Conservation (phyloP, 192 early-diverging fungal genomes). For the Entomortierella beljakovae region DNA sequence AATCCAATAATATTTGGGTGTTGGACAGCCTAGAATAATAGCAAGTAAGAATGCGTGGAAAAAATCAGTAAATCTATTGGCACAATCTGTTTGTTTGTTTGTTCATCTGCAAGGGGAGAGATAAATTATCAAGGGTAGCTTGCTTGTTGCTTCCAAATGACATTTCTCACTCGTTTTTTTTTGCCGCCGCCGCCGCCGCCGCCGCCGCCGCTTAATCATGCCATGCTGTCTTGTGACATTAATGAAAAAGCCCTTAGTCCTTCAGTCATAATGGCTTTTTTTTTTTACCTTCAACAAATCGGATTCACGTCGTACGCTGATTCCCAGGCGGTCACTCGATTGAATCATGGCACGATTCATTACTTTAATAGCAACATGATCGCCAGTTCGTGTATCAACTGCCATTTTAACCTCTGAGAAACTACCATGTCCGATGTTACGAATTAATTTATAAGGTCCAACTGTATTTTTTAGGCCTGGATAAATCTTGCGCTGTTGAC, state of each 20-base stretch:
- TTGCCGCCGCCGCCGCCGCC: too few species aligned
- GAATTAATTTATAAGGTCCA: slow-evolving; percentile 41
- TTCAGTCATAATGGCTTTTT: too few species aligned
- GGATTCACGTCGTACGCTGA: slow-evolving; percentile 54
- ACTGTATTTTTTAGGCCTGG: slow-evolving; percentile 52
- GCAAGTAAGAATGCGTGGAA: slow-evolving; percentile 4
- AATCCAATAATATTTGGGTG: slow-evolving; percentile 78
- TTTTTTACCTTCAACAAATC: slow-evolving; percentile 57
- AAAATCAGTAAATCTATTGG: slow-evolving; percentile 7
- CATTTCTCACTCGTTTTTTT: too few species aligned
- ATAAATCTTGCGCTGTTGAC: slow-evolving; percentile 41
- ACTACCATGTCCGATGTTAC: slow-evolving; percentile 63
- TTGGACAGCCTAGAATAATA: slow-evolving; percentile 61
- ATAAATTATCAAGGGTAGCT: background rate
- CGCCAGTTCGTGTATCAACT: slow-evolving; percentile 55
- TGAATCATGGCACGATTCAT: slow-evolving; percentile 59
- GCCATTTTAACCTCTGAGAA: slow-evolving; percentile 75
- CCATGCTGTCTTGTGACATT: background rate
- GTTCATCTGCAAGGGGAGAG: too few species aligned
- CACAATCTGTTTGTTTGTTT: too few species aligned
- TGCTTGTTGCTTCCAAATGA: slow-evolving; percentile 4
- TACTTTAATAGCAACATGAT: slow-evolving; percentile 70
- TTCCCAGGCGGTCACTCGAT: slow-evolving; percentile 51
- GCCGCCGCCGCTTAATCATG: too few species aligned
- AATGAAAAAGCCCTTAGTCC: background rate